These are phyloP conservation scores for Cyphellophora europaea DNA, from an alignment of 2,329 filamentous ascomycete genomes.

Conservation along the genomic window DNA sequence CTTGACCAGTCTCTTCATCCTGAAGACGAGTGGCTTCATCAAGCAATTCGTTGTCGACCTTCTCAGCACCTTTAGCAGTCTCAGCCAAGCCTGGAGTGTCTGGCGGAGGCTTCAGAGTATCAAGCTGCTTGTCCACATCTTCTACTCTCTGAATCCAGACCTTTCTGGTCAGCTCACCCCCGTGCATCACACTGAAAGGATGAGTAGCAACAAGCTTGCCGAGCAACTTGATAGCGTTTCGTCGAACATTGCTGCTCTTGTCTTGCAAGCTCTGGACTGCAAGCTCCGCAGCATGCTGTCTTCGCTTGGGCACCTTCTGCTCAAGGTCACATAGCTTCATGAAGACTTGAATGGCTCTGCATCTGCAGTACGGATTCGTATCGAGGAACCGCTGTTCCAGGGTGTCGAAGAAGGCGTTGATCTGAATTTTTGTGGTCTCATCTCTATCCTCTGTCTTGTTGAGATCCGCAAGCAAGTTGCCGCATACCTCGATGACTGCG, in stretches of 20 bases:
- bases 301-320: constrained; percentile 86
- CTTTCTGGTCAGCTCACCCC: constrained; percentile 70
- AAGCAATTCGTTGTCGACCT: constrained; percentile 67
- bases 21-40: constrained; percentile 82
- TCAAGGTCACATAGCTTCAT: constrained; percentile 88
- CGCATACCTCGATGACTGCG: constrained; percentile 91
- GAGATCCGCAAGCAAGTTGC: constrained; percentile 84
- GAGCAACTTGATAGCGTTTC: constrained; percentile 89
- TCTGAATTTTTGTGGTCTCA: constrained; percentile 88
- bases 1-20: constrained; percentile 56
- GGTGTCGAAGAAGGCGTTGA: constrained; percentile 95
- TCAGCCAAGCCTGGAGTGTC: constrained; percentile 64
- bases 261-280: constrained; percentile 86
- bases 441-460: constrained; percentile 84
- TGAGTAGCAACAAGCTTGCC: constrained; percentile 85
- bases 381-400: constrained; percentile 93
- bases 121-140: constrained; percentile 71
- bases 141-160: constrained; percentile 81
- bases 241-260: constrained; percentile 93
- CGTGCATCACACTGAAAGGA: constrained; percentile 86
- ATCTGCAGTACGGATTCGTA: constrained; percentile 91
- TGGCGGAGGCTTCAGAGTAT: constrained; percentile 69
- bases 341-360: constrained; percentile 85
- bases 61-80: constrained; percentile 51
- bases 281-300: constrained; percentile 78